Percentiles rank a stretch among this genome's conserved stretches.
Conservation (phyloP, 140 eudicot species). For the Erigeron philadelphicus region DNA sequence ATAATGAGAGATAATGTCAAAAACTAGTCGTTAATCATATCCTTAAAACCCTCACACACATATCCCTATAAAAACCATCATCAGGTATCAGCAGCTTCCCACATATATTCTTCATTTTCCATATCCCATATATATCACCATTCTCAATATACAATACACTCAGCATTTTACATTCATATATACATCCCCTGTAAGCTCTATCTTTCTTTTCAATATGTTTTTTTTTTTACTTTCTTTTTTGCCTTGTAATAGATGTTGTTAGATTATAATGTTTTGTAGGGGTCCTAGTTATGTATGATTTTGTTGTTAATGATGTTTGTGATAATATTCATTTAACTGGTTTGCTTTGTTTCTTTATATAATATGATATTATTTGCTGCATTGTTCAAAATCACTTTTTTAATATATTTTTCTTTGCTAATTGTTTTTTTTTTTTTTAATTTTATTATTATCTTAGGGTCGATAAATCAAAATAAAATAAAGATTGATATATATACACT, state of each 20-base stretch:
- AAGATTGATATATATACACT: too few species aligned
- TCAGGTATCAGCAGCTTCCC: slow-evolving; percentile 4
- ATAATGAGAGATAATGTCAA: slow-evolving; percentile 13
- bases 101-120: slow-evolving; percentile 27
- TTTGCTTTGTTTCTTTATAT: not conserved
- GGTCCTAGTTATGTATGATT: too few species aligned
- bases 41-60: slow-evolving; percentile 21
- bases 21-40: slow-evolving; percentile 32
- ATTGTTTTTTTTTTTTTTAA: not conserved
- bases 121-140: slow-evolving; percentile 14
- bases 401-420: not conserved
- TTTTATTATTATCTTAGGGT: too few species aligned
- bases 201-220: not conserved
- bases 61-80: slow-evolving; percentile 27
- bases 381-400: not conserved
- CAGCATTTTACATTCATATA: not conserved
- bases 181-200: slow-evolving; percentile 25
- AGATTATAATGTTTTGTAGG: too few species aligned
- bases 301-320: not conserved
- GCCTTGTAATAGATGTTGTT: too few species aligned
- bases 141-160: not conserved
- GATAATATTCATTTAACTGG: not conserved
- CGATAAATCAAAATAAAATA: too few species aligned
- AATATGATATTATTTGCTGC: not conserved
- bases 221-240: not conserved